Percentiles rank a stretch among this genome's conserved stretches.
Evolutionary conservation across 2,329 filamentous ascomycete species (phyloP).

Genomic region (Colletotrichum sp.): DNA sequence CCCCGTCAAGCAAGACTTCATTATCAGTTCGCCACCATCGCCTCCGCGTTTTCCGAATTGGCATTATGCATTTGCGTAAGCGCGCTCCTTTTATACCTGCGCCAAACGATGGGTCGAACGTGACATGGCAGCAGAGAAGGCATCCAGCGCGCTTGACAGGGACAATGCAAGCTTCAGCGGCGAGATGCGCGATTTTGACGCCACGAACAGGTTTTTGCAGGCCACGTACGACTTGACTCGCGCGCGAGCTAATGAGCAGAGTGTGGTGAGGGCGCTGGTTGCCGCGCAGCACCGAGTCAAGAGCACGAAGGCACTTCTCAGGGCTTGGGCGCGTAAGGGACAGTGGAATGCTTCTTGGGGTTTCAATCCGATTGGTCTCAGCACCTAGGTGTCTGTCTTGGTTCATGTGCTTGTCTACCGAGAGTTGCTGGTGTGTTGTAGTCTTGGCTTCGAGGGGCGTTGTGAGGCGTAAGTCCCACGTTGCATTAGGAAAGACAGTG

Average conservation of each 20-base stretch:
- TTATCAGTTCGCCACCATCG: background rate
- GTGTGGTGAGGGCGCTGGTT: background rate
- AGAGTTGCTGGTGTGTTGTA: background rate
- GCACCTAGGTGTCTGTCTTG: background rate
- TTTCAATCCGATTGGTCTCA: background rate
- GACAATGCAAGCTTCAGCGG: background rate
- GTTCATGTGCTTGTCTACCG: background rate
- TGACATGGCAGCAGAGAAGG: background rate
- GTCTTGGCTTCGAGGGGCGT: background rate
- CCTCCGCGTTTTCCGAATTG: background rate
- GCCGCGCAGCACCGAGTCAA: background rate
- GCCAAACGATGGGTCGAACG: background rate
- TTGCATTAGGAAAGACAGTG: background rate
- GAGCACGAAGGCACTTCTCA: background rate
- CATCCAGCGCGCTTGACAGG: background rate
- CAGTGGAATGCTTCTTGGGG: background rate
- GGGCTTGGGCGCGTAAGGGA: background rate
- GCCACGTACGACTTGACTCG: background rate
- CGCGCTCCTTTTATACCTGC: background rate
- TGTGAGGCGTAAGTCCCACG: background rate
- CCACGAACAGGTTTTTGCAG: background rate
- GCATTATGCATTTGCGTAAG: background rate
- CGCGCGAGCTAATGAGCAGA: background rate
- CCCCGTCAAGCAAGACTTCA: background rate
- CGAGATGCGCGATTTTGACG: background rate